Percentiles rank a stretch among this genome's conserved stretches.
These are phyloP conservation scores for Cicer chorassanicum DNA, from an alignment of 306 rosid species.

Conservation along the genomic window DNA sequence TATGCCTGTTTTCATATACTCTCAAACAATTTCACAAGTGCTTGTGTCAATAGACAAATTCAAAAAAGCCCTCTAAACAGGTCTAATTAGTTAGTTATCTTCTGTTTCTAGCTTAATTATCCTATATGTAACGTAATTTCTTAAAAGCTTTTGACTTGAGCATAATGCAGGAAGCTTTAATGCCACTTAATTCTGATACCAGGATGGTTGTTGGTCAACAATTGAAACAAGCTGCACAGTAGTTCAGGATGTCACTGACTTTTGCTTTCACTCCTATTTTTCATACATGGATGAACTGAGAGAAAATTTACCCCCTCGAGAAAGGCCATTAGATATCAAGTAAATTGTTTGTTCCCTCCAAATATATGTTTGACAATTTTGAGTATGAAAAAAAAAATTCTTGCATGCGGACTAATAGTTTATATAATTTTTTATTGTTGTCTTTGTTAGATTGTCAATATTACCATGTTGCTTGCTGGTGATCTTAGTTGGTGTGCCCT, in stretches of 20 bases:
- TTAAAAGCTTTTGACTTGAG: slow-evolving; percentile 7
- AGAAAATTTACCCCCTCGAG: slow-evolving; percentile 60
- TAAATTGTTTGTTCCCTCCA: slow-evolving; percentile 33
- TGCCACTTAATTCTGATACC: slow-evolving; percentile 33
- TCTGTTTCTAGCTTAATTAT: neutral
- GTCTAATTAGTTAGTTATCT: neutral
- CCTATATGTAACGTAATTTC: neutral
- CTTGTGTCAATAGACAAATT: neutral
- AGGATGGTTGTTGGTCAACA: slow-evolving; percentile 83
- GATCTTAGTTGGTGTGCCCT: slow-evolving; percentile 59
- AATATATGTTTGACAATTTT: slow-evolving; percentile 5
- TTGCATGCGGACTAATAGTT: neutral
- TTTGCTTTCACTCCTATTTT: slow-evolving; percentile 83
- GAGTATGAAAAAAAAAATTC: slow-evolving; percentile 13
- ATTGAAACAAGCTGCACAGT: slow-evolving; percentile 64
- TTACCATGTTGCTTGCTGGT: slow-evolving; percentile 76
- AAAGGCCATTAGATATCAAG: slow-evolving; percentile 70
- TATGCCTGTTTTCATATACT: neutral
- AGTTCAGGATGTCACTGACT: slow-evolving; percentile 75
- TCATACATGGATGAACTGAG: slow-evolving; percentile 86
- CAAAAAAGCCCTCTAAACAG: neutral
- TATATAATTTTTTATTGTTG: neutral
- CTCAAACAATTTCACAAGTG: neutral
- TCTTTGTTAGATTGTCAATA: slow-evolving; percentile 53
- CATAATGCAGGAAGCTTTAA: slow-evolving; percentile 19